Conservation (phyloP, 148 eudicot genomes). For the Simmondsia chinensis region DNA sequence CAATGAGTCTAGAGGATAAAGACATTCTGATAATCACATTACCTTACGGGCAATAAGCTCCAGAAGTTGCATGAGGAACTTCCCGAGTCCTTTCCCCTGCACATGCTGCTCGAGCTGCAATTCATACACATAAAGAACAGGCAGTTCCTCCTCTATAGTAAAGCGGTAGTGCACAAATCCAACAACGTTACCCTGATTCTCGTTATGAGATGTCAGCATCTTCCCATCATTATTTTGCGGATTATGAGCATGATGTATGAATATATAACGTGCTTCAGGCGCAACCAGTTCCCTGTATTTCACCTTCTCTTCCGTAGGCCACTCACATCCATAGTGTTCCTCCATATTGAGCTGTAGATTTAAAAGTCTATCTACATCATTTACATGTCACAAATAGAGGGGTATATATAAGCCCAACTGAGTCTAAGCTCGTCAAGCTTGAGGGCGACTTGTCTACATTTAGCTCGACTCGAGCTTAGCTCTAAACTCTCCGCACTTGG, state of each 20-base stretch:
- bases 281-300: constrained; percentile 80
- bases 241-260: constrained; percentile 36
- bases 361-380: background rate
- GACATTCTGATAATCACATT: no score
- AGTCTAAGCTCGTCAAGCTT: no score
- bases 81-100: constrained; percentile 80
- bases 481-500: no score
- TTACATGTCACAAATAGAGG: no score
- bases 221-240: constrained; percentile 5
- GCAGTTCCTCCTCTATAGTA: constrained; percentile 75
- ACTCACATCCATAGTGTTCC: constrained; percentile 65
- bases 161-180: constrained; percentile 90
- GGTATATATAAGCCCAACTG: no score
- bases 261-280: constrained; percentile 77
- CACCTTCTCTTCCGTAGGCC: constrained; percentile 74
- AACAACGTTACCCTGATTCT: constrained; percentile 33
- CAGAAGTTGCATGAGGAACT: constrained; percentile 74
- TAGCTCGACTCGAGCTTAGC: no score
- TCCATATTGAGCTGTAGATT: constrained; percentile 73
- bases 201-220: constrained; percentile 12
- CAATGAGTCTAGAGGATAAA: no score
- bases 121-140: constrained; percentile 89
- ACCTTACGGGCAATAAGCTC: constrained; percentile 92
- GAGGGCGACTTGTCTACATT: no score
- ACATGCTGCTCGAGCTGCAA: constrained; percentile 69